phyloP scores from a whole-genome alignment of 2,329 filamentous ascomycete species.

The Calonectria pteridis region DNA sequence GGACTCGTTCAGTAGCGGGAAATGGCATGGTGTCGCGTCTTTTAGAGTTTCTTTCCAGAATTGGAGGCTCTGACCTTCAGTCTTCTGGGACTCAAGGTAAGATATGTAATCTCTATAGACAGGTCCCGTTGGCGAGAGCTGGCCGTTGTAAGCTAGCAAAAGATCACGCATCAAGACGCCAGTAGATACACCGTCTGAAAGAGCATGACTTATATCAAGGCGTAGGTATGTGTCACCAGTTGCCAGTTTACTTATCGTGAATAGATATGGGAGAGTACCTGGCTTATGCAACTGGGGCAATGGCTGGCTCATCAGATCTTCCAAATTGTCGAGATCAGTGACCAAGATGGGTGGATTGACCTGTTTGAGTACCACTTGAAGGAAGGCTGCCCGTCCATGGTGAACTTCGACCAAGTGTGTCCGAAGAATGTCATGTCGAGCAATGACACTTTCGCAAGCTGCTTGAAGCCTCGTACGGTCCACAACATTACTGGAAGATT shows the following conservation, averaged over 20 bases:
- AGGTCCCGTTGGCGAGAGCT: background rate
- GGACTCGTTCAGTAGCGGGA: background rate
- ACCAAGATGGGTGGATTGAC: background rate
- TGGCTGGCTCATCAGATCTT: background rate
- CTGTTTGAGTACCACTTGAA: background rate
- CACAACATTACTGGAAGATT: background rate
- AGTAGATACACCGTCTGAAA: background rate
- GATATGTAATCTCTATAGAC: background rate
- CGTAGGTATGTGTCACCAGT: background rate
- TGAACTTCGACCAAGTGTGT: background rate
- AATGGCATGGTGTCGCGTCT: background rate
- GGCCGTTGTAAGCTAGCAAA: background rate
- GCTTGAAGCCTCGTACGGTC: background rate
- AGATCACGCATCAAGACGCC: background rate
- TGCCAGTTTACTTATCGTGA: background rate
- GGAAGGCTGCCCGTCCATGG: background rate
- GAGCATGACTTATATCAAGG: background rate
- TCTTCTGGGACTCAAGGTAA: background rate
- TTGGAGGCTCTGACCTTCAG: background rate
- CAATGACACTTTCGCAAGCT: background rate
- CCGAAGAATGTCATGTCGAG: background rate
- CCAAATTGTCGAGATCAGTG: background rate
- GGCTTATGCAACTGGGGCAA: background rate
- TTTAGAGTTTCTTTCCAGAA: background rate
- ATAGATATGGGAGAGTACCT: background rate